phyloP scores from a whole-genome alignment of 495 filamentous ascomycete genomes.

The Podospora fimiseda region DNA sequence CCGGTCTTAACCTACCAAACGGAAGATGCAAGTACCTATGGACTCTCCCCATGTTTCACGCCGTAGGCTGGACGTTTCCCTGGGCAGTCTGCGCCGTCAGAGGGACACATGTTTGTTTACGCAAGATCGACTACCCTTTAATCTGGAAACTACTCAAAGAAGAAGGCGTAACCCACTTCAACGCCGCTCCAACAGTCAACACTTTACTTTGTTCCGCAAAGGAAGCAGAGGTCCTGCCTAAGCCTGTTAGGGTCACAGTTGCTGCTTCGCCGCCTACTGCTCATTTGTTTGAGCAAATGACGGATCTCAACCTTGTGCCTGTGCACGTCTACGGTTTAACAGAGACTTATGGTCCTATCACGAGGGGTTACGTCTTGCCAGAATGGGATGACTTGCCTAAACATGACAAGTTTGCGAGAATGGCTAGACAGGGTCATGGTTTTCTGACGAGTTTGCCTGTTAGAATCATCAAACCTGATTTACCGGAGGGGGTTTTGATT shows the following conservation, averaged over 20 bases:
- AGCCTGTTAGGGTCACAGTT: conserved; percentile 80
- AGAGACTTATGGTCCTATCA: conserved; percentile 94
- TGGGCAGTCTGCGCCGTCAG: conserved; percentile 89
- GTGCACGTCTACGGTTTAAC: conserved; percentile 95
- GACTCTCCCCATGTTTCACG: conserved; percentile 97
- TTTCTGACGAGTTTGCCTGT: conserved; percentile 78
- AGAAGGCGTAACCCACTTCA: conserved; percentile 87
- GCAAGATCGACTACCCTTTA: conserved; percentile 88
- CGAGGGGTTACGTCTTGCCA: conserved; percentile 82
- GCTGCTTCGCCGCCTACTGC: conserved; percentile 85
- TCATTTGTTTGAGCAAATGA: conserved; percentile 88
- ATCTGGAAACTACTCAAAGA: conserved; percentile 85
- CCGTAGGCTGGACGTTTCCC: conserved; percentile 80
- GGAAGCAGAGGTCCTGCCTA: conserved; percentile 60
- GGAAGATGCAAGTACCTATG: conserved; percentile 78
- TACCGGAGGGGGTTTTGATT: conserved; percentile 54
- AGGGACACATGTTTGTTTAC: conserved; percentile 89
- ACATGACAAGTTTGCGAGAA: conserved; percentile 71
- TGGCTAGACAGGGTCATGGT: conserved; percentile 89
- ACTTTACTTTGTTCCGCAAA: conserved; percentile 76
- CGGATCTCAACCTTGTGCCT: conserved; percentile 72
- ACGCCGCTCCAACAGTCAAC: conserved; percentile 93
- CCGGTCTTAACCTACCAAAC: conserved; percentile 63
- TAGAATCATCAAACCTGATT: conserved; percentile 74
- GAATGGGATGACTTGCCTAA: conserved; percentile 65